Evolutionary conservation across 352 stramenopile genomes (phyloP).

Genomic region (Phytophthora tubulina): DNA sequence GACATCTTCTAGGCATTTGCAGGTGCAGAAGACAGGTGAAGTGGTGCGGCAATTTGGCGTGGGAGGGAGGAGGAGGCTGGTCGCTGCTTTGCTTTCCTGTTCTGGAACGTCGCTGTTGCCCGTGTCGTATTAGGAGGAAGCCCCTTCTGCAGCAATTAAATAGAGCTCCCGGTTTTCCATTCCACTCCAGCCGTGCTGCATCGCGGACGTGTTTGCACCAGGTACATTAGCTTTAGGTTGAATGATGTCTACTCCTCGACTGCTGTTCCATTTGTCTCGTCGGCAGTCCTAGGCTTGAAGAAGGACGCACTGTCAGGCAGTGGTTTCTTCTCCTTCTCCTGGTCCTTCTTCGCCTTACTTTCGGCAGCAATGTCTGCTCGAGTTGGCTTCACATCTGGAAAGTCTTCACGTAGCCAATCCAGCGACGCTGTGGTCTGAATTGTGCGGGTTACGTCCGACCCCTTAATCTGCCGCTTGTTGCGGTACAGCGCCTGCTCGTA

Average conservation of each 20-base stretch:
- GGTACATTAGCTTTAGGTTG: slow-evolving; percentile 24
- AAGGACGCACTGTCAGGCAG: slow-evolving; percentile 56
- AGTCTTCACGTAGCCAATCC: slow-evolving; percentile 90
- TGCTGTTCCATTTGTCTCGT: slow-evolving; percentile 13
- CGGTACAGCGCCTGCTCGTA: slow-evolving; percentile 87
- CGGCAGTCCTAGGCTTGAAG: slow-evolving; percentile 47
- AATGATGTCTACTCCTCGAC: slow-evolving; percentile 24
- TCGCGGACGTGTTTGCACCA: slow-evolving; percentile 1
- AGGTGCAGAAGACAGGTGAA: slow-evolving; percentile 18
- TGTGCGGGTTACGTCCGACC: slow-evolving; percentile 73
- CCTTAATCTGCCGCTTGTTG: slow-evolving; percentile 86
- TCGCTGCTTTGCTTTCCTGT: slow-evolving; percentile 19
- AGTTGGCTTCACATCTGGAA: slow-evolving; percentile 63
- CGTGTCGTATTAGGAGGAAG: slow-evolving; percentile 16
- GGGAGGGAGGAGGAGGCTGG: slow-evolving; percentile 16
- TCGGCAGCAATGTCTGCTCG: slow-evolving; percentile 16
- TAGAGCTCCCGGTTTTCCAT: slow-evolving; percentile 39
- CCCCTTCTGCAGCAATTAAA: slow-evolving; percentile 35
- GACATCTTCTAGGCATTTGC: slow-evolving; percentile 82
- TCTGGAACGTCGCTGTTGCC: slow-evolving; percentile 9
- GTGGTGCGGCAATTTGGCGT: slow-evolving; percentile 5
- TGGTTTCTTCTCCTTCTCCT: slow-evolving; percentile 34
- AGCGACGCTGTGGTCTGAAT: slow-evolving; percentile 83
- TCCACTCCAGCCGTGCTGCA: slow-evolving; percentile 6
- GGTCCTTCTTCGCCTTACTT: slow-evolving; percentile 38